Evolutionary conservation across 2,329 filamentous ascomycete genomes (phyloP), one percentile per base, ranked within the genome.

Genomic region (Fusarium penzigii): DNA sequence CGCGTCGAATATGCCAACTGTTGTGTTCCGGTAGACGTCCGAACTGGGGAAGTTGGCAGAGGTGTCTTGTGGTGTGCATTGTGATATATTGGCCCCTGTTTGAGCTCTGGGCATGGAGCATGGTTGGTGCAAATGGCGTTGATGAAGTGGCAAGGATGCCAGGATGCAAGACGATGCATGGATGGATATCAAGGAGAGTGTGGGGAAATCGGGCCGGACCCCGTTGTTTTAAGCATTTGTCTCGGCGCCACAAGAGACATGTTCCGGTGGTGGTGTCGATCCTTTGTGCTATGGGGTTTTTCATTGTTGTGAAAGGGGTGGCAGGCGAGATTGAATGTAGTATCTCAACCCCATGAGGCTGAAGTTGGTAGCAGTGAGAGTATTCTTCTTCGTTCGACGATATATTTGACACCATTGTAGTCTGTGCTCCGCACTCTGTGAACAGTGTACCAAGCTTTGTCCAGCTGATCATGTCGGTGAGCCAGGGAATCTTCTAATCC

Each of bases 141-240:
- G 51, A 44, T 36, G 46, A 43, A 46, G 45, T 29, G 53, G 51
- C 51, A 58, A 43, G 54, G 54, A 45, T 57, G 20, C 20, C 20
- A 25, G 20, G 20, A 25, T 25, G 20, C 20, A 25, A 25, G 20
- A 25, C 20, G 20, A 25, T 25, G 53, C 39, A 50, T 42, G 49
- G 44, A 44, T 46, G 51, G 39, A 39, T 40, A 49, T 48, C 55
- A 55, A 49, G 52, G 48, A 36, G 58, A 62, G 57, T 65, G 62
- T 61, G 58, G 58, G 62, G 60, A 61, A 65, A 61, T 65, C 62
- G 62, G 62, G 41, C 62, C 62, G 62, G 51, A 34, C 49, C 46
- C 62, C 62, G 62, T 54, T 39, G 34, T 47, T 42, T 47, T 32
- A 51, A 49, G 44, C 29, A 40, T 42, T 25, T 46, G 55, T 53